Base-by-base conservation (phyloP, 2,329 filamentous ascomycete genomes). In the Apiospora koreana region DNA sequence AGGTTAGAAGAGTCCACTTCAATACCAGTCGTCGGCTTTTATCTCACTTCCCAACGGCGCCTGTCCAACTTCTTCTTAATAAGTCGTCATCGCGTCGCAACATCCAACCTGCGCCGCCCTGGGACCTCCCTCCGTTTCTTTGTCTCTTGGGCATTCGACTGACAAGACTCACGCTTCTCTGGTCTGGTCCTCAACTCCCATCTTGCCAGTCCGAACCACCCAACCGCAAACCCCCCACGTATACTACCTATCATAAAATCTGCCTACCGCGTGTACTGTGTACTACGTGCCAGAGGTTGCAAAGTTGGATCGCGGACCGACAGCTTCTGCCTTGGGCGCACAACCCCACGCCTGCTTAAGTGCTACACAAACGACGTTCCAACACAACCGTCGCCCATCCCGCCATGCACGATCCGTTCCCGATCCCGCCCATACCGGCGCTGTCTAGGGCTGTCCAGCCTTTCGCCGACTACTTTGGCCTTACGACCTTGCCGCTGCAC, bases 371-470 rank as follows among this genome's bases (percentile, higher is more conserved):
- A 8, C 54, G 54, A 12, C 9, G 31, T 38, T 38, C 54, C 18
- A 62, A 14, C 54, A 35, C 54, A 35, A 58, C 54, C 54, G 50
- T n/a, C 54, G 28, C 54, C 21, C 28, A 62, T 38, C n/a, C 48
- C 69, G 84, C 75, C 65, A 94, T 95, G 93, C 88, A 86, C 80
- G 93, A 95, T 75, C 91, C 91, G 1, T 94, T 94, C 78, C 89
- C 90, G 69, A 83, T 93, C 73, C 81, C 87, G 70, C 87, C 89
- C 25, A 81, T 88, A 46, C 90, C 91, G 68, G 86, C 86, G 78
- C 83, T 90, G 68, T 84, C 83, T 75, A 79, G 83, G 70, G 86
- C 88, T 70, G 82, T 91, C 67, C 85, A 91, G 79, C 92, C 92
- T 21, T 84, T 89, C 78, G 90, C 92, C 72, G 87, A 92, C 75